A percentile compares a stretch with the other conserved stretches of the same genome.
Conservation (phyloP, 148 eudicot genomes). For the Arctostaphylos glauca region DNA sequence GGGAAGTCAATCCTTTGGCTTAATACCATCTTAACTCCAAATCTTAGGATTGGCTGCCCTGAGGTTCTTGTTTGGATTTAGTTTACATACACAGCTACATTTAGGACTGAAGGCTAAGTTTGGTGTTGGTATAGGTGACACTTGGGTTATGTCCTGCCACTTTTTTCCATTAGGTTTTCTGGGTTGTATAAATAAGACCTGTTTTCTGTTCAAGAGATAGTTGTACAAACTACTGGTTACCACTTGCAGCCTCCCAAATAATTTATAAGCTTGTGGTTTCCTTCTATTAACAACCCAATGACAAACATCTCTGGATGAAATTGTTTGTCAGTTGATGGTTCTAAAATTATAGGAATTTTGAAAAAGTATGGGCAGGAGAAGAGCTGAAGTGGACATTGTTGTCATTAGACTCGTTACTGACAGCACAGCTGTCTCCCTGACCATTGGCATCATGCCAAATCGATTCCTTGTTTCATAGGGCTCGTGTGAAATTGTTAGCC, state of each 20-base stretch:
- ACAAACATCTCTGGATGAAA: too few species aligned
- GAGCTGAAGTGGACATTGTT: constrained; percentile 7
- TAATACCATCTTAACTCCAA: neutral
- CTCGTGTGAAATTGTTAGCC: neutral
- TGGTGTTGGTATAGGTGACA: too few species aligned
- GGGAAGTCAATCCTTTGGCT: neutral
- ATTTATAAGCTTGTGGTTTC: neutral
- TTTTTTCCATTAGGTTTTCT: neutral
- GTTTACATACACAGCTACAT: neutral
- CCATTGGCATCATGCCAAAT: neutral
- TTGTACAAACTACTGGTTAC: neutral
- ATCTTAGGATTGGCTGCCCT: too few species aligned
- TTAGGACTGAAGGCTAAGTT: too few species aligned
- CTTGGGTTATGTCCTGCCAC: neutral
- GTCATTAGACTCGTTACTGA: neutral
- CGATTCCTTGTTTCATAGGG: neutral
- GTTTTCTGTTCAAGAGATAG: neutral
- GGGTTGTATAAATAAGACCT: neutral
- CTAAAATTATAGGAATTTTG: neutral
- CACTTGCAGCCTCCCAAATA: neutral
- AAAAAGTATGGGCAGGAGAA: neutral
- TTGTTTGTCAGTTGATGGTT: neutral
- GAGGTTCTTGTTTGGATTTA: too few species aligned
- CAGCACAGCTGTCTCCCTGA: constrained; percentile 1
- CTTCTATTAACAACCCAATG: neutral